Percentiles rank a stretch among this genome's conserved stretches.
Conservation (phyloP, 495 filamentous ascomycete species). For the Lentithecium fluviatile region DNA sequence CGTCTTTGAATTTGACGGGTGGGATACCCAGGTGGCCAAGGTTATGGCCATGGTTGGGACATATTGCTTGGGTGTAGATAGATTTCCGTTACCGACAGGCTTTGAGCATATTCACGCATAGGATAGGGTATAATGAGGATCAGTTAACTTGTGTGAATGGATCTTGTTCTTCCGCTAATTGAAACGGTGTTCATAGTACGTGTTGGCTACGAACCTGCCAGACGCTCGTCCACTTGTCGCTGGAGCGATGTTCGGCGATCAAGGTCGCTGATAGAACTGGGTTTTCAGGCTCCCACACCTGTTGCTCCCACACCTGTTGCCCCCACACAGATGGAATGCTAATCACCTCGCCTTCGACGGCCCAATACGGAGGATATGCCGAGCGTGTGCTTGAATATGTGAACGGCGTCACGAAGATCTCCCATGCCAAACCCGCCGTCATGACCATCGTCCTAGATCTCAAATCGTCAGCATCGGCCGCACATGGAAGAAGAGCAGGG, state of each 20-base stretch:
- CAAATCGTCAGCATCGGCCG: neutral
- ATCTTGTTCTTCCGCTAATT: neutral
- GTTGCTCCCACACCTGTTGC: no score
- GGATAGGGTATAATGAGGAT: neutral
- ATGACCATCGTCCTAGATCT: neutral
- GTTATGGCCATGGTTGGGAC: neutral
- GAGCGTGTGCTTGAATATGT: no score
- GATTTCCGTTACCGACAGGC: neutral
- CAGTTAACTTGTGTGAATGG: neutral
- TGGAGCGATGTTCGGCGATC: no score
- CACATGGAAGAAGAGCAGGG: no score
- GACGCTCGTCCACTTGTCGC: no score
- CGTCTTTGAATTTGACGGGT: neutral
- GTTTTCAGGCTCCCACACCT: no score
- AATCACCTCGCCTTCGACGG: no score
- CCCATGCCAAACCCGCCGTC: no score
- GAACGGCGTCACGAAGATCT: no score
- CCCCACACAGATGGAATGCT: no score
- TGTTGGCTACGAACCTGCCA: neutral
- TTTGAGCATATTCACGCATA: neutral
- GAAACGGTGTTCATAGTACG: neutral
- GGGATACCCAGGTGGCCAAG: neutral
- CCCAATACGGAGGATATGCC: no score
- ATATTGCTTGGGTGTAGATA: neutral
- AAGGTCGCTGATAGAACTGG: no score